phyloP scores from a whole-genome alignment of 1,284 basidiomycete species.

The Cutaneotrichosporon cyanovorans region DNA sequence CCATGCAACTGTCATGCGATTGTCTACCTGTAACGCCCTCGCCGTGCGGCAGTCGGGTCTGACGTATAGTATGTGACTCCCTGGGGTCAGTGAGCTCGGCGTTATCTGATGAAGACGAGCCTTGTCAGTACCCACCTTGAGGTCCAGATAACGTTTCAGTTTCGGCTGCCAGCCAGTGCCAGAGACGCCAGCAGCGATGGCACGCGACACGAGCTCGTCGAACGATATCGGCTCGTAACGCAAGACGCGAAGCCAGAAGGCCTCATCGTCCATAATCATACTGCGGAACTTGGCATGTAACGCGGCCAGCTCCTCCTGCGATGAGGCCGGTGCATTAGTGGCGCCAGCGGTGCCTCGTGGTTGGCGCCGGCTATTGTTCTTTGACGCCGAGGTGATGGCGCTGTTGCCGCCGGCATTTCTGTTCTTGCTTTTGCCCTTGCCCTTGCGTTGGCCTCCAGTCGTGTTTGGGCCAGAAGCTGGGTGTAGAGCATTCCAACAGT shows the following conservation, averaged over 20 bases:
- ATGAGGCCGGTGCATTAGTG: background rate
- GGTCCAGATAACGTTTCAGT: constrained; percentile 37
- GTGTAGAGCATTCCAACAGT: constrained; percentile 40
- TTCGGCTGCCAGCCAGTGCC: constrained; percentile 32
- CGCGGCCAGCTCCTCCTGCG: constrained; percentile 22
- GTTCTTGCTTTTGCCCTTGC: background rate
- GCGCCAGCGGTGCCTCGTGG: constrained; percentile 23
- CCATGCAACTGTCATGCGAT: background rate
- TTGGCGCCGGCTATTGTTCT: too few species aligned
- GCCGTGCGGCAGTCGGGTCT: constrained; percentile 33
- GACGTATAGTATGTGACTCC: constrained; percentile 37
- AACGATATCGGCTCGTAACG: constrained; percentile 44
- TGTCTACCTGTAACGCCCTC: constrained; percentile 17
- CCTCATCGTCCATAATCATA: constrained; percentile 29
- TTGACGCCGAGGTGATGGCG: too few species aligned
- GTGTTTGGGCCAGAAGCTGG: constrained; percentile 13
- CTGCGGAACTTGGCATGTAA: constrained; percentile 24
- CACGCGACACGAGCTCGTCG: constrained; percentile 37
- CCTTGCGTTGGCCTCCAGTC: background rate
- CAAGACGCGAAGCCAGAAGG: constrained; percentile 32
- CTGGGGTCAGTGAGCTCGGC: constrained; percentile 14
- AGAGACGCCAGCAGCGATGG: constrained; percentile 25
- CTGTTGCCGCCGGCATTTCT: too few species aligned
- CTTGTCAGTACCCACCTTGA: constrained; percentile 27
- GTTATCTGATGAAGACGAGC: too few species aligned